Percentiles rank a stretch among this genome's conserved stretches.
Conservation (phyloP, 805 yeast genomes). For the Metschnikowia orientalis region DNA sequence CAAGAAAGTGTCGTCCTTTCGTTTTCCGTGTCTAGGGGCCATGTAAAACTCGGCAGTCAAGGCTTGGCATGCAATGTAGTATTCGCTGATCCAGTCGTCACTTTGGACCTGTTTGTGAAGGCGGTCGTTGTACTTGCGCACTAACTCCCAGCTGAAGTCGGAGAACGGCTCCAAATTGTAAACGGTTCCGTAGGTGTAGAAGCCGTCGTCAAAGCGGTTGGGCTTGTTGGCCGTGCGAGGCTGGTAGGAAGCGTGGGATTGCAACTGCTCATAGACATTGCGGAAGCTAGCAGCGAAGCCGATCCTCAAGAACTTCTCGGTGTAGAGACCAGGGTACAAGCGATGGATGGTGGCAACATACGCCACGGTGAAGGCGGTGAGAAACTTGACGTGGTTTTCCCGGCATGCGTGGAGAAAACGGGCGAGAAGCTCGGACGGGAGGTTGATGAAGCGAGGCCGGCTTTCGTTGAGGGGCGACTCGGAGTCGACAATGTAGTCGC, state of each 20-base stretch:
- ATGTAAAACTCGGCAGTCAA: constrained; percentile 9
- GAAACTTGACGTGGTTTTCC: constrained; percentile 8
- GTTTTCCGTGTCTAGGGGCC: constrained; percentile 3
- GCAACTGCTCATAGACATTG: constrained; percentile 3
- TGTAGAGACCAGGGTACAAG: constrained; percentile 6
- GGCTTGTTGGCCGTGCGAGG: too few species aligned
- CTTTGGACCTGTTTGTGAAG: constrained; percentile 8
- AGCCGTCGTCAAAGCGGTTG: constrained; percentile 10
- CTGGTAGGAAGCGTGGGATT: constrained; percentile 8
- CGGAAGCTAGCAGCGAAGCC: constrained; percentile 10
- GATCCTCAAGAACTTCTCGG: constrained; percentile 7
- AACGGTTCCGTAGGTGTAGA: constrained; percentile 6
- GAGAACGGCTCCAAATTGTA: constrained; percentile 7
- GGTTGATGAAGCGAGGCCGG: constrained; percentile 5
- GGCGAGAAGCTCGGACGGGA: constrained; percentile 2
- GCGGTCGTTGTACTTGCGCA: constrained; percentile 7
- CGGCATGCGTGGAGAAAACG: constrained; percentile 4
- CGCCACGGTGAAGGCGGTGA: constrained; percentile 5
- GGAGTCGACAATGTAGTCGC: constrained; percentile 5
- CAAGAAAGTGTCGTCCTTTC: constrained; percentile 7
- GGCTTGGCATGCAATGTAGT: constrained; percentile 7
- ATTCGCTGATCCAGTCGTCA: constrained; percentile 8
- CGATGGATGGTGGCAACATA: constrained; percentile 9
- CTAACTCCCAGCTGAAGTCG: constrained; percentile 8
- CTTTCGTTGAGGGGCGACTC: constrained; percentile 7